Percentiles rank a stretch among this genome's conserved stretches.
These are phyloP conservation scores for Chloridella minuta DNA, from an alignment of 352 stramenopile species.

Conservation along the genomic window DNA sequence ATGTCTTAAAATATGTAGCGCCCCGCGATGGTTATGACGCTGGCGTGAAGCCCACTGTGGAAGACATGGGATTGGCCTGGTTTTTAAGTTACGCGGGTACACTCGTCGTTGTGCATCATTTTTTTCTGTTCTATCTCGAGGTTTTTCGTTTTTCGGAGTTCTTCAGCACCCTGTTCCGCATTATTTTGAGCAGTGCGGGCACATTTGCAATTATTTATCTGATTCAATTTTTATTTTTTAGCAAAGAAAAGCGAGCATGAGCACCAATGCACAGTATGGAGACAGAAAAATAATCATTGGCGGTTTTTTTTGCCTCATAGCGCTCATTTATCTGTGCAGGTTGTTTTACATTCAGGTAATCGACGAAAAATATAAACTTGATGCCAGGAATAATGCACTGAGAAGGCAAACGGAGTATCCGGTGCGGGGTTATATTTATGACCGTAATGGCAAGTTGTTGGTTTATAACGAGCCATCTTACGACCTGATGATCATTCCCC, in stretches of 20 bases:
- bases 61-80: neutral
- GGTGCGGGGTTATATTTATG: neutral
- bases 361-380: neutral
- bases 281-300: neutral
- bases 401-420: neutral
- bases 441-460: neutral
- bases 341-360: neutral
- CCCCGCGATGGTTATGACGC: neutral
- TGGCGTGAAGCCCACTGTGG: neutral
- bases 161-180: neutral
- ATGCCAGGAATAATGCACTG: neutral
- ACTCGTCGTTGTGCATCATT: neutral
- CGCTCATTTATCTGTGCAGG: neutral
- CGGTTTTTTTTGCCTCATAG: neutral
- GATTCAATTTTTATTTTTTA: slow-evolving; percentile 3
- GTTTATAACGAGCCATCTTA: neutral
- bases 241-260: neutral
- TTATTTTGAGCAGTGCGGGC: neutral
- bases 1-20: neutral
- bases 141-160: neutral
- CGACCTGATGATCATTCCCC: neutral
- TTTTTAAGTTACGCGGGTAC: neutral
- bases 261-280: neutral
- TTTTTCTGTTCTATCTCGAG: neutral
- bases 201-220: neutral